Evolutionary conservation across 139 green algal species (phyloP).

Genomic region (Chlorella sp.): DNA sequence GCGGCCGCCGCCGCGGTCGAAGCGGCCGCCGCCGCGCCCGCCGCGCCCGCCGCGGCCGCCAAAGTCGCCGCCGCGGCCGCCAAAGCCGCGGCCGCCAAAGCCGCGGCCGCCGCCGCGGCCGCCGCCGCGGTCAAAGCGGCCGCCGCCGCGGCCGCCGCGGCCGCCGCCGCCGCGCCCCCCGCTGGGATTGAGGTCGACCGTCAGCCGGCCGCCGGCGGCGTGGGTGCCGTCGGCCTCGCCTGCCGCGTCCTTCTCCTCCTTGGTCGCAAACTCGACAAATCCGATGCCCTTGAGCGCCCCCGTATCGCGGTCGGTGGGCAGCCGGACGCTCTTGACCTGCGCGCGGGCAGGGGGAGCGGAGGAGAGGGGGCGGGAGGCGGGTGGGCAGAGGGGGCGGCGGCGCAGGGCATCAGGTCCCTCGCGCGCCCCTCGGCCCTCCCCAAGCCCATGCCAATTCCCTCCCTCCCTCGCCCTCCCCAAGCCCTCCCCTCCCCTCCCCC

Average conservation of each 20-base stretch:
- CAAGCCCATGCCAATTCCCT: too few relatives aligned
- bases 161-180: slow-evolving; percentile 12
- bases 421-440: too few relatives aligned
- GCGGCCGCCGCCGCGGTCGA: slow-evolving; percentile 41
- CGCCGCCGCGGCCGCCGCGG: slow-evolving; percentile 40
- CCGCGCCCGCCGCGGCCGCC: slow-evolving; percentile 49
- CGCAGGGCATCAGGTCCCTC: too few relatives aligned
- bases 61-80: slow-evolving; percentile 31
- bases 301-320: slow-evolving; percentile 77
- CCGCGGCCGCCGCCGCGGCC: slow-evolving; percentile 36
- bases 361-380: too few relatives aligned
- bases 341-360: too few relatives aligned
- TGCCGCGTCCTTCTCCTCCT: slow-evolving; percentile 61
- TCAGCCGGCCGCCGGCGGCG: slow-evolving; percentile 62
- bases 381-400: too few relatives aligned
- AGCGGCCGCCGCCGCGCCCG: slow-evolving; percentile 35
- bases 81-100: slow-evolving; percentile 12
- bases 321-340: slow-evolving; percentile 61
- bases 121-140: slow-evolving; percentile 13
- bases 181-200: slow-evolving; percentile 43
- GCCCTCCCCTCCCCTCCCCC: too few relatives aligned
- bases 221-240: slow-evolving; percentile 63
- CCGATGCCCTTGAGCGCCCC: slow-evolving; percentile 77
- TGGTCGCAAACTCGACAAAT: slow-evolving; percentile 72
- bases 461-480: too few relatives aligned